Evolutionary conservation across 768 basidiomycete species (phyloP), one percentile per base, ranked within the genome.

Genomic region (Russula sp.): DNA sequence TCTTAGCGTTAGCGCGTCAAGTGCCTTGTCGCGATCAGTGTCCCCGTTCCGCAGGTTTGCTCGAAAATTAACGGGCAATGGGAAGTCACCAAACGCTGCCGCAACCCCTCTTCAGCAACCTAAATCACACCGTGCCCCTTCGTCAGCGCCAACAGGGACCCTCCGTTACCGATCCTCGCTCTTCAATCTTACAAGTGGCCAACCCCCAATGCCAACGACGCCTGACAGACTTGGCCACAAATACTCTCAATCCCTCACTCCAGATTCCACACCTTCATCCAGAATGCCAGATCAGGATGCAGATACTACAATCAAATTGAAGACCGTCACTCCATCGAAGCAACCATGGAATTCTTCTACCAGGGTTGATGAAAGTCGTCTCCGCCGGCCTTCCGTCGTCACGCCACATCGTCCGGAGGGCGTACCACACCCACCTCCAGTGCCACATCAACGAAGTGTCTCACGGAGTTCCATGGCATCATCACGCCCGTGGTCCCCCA

Each of bases 1-100:
- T 61, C 64, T 76, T 61, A 70, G 72, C 16, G 68, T 72, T 24
- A 73, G 81, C 69, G 75, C 79, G 10, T 73, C 79, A 14, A 84
- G 81, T 64, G 80, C 86, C 1, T 72, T 92, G 38, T 90, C 89
- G 2, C 78, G 86, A 62, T 89, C 90, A 0, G 89, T 92, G 62
- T 92, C 91, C 8, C 92, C 91, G 0, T 82, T 93, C 65, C 82
- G 88, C 53, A 91, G 86, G 73, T 79, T 93, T 71, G 91, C 91
- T 1, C 81, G 84, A 62, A 92, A 77, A 73, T 75, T 93, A 34
- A 85, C 86, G 38, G 83, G 84, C 44, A 73, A 73, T 44, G 69
- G 76, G 69, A 70, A 74, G 77, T 51, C 62, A 38, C 53, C 71
- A 13, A 50, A 20, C 2, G 28, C 63, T 20, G 73, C 79, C 5